Evolutionary conservation across 306 rosid genomes (phyloP), one percentile per base, ranked within the genome.

Genomic region (Cajanus cajan): DNA sequence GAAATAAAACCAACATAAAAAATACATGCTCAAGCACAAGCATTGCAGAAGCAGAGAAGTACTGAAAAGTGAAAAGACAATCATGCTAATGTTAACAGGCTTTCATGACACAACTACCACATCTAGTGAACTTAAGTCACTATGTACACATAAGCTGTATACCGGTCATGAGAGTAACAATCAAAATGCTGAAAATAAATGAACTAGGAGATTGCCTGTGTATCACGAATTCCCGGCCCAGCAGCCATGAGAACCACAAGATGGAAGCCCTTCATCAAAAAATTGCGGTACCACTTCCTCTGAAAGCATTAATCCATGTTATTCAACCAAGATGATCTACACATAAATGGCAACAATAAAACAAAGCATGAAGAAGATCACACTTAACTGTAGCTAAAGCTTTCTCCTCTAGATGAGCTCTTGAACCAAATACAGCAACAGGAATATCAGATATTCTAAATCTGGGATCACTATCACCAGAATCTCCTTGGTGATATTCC

Each of bases 201-300:
- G 31, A 59, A 62, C 43, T 50, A 69, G 52, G 54, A 63, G 71
- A 28, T 68, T 80, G 90, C 98, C 90, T 94, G 98, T 22, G 98
- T 94, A 82, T 94, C 98, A 77, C 98, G 94, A 72, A 94, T 70
- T 66, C 98, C 98, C 19, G 98, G 93, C 82, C 98, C 98, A 34
- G 98, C 96, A 68, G 97, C 86, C 90, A 94, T 48, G 73, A 94
- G 94, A 85, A 94, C 98, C 83, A 92, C 96, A 66, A 94, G 90
- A 90, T 94, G 97, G 85, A 94, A 94, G 77, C 98, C 97, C 89
- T 88, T 94, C 98, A 94, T 94, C 86, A 94, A 92, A 83, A 90
- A 90, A 73, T 94, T 94, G 78, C 98, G 94, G 86, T 90, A 82
- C 96, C 93, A 89, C 90, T 90, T 94, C 82, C 98, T 89, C 98